These are phyloP conservation scores for Annona cherimola DNA, from an alignment of 164 flowering plant species.

Conservation along the genomic window DNA sequence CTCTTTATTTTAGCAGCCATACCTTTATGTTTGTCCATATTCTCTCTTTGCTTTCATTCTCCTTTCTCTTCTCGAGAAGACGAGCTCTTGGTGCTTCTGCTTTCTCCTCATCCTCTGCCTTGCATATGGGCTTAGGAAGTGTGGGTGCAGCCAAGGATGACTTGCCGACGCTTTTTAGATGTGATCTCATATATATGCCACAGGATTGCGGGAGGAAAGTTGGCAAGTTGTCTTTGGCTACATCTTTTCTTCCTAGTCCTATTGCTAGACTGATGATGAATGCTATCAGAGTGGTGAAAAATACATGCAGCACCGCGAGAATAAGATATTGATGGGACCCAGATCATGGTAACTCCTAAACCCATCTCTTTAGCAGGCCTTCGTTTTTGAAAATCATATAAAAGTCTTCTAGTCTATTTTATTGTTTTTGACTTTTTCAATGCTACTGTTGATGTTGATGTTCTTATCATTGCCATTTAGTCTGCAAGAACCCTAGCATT, in stretches of 20 bases:
- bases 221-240: constrained; percentile 59
- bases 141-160: constrained; percentile 55
- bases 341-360: background rate
- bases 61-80: background rate
- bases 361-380: background rate
- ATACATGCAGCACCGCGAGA: background rate
- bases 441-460: background rate
- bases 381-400: background rate
- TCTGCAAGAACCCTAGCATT: background rate
- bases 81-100: background rate
- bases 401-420: background rate
- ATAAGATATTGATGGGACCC: background rate
- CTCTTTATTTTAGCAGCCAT: constrained; percentile 1
- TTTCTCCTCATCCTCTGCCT: constrained; percentile 23
- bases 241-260: constrained; percentile 35
- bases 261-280: constrained; percentile 39
- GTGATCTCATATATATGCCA: background rate
- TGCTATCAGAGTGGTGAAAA: background rate
- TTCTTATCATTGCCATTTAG: background rate
- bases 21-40: background rate
- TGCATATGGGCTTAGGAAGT: constrained; percentile 29
- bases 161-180: constrained; percentile 35
- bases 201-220: constrained; percentile 8
- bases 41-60: background rate
- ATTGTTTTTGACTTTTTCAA: background rate